Percentiles rank a stretch among this genome's conserved stretches.
Conservation (phyloP, 1,139 yeast genomes). For the Tardiomyces depauwii region DNA sequence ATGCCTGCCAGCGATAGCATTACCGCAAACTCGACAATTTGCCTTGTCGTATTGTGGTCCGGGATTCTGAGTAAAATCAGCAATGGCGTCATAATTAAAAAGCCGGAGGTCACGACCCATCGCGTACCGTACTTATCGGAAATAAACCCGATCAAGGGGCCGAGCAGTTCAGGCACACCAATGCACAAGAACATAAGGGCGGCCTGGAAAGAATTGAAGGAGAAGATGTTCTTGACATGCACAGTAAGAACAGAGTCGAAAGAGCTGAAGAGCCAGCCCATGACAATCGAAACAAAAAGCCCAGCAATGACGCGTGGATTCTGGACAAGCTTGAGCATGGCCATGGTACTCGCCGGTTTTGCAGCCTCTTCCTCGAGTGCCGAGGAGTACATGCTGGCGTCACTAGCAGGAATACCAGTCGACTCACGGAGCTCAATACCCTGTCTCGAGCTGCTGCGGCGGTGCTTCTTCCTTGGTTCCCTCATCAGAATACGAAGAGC, state of each 20-base stretch:
- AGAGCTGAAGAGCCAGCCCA: conserved; percentile 24
- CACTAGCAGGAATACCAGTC: too few species aligned
- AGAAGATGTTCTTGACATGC: conserved; percentile 20
- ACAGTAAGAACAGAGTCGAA: conserved; percentile 25
- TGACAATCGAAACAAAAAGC: conserved; percentile 17
- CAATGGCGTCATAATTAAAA: conserved; percentile 12
- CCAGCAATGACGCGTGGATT: conserved; percentile 17
- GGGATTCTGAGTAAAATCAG: conserved; percentile 23
- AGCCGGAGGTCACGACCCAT: too few species aligned
- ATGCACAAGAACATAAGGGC: conserved; percentile 25
- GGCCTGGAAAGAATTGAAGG: conserved; percentile 20
- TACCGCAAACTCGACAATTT: conserved; percentile 21
- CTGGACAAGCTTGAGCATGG: conserved; percentile 8
- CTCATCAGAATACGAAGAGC: too few species aligned
- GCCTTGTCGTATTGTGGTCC: conserved; percentile 13
- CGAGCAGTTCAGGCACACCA: conserved; percentile 22
- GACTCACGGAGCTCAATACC: too few species aligned
- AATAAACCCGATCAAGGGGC: conserved; percentile 22
- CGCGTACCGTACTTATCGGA: conserved; percentile 14
- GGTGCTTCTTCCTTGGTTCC: too few species aligned
- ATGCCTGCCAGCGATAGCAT: conserved; percentile 20
- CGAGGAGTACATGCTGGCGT: too few species aligned
- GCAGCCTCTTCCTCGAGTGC: too few species aligned
- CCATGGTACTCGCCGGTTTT: too few species aligned
- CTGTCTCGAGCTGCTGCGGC: too few species aligned